Base-by-base conservation (phyloP, 805 yeast species). In the Debaryomyces hansenii region DNA sequence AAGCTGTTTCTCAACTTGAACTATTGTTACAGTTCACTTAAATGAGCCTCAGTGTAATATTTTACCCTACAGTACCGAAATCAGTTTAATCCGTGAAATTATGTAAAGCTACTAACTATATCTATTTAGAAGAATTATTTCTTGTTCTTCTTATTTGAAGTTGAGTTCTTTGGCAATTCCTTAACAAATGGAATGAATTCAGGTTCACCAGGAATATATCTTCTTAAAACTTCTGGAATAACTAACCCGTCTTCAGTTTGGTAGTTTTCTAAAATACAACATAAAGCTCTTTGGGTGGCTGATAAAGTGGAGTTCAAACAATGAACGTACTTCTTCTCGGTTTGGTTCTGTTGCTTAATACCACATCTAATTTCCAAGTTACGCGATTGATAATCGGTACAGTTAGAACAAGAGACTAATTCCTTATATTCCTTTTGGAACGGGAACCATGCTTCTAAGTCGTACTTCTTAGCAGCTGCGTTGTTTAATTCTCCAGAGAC, bases 381-480 rank as follows among this genome's bases (percentile, higher is more conserved):
- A 79, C 99, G 87, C 44, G 98, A 89, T 79, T 94, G 99, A 74
- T 94, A 94, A 75, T 94, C 99, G 50, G 99, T 94, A 83, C 99
- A 94, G 82, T 94, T 94, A 49, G 98, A 92, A 78, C 98, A 92
- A 15, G 97, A 90, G 46, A 94, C 99, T 62, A 94, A 83, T 77
- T 94, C 99, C 76, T 94, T 94, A 78, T 88, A 94, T 75, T 94
- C 99, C 70, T 90, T 81, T 79, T 94, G 99, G 88, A 79, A 94
- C 66, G 99, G 99, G 95, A 94, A 94, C 99, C 99, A 94, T 42
- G 99, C 99, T 79, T 94, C 99, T 66, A 94, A 81, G 77, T 94
- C 99, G 77, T 86, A 94, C 73, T 94, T 94, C 80, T 94, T 94
- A 56, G 99, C 98, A 52, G 99, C 99, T 44, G 99, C 97, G 61